Percentiles rank a stretch among this genome's conserved stretches.
Evolutionary conservation across 352 stramenopile genomes (phyloP).

Genomic region (Globisporangium splendens): DNA sequence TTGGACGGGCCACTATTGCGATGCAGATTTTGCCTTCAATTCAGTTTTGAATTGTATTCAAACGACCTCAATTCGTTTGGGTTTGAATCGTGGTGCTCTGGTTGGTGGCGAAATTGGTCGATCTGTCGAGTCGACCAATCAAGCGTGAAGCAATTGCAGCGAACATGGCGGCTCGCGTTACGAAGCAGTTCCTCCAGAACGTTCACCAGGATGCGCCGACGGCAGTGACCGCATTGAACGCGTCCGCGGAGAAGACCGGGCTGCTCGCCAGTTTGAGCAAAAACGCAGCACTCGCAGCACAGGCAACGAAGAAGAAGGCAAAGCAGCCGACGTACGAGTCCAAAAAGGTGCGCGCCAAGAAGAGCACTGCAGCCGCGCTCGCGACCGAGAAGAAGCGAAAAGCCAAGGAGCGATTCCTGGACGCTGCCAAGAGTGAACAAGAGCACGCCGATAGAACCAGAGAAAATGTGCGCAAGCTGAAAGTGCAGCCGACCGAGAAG

Average conservation of each 20-base stretch:
- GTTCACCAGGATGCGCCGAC: slow-evolving; percentile 20
- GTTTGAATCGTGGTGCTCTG: background rate
- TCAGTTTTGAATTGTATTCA: slow-evolving; percentile 5
- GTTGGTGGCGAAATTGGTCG: slow-evolving; percentile 2
- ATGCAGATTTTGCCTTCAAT: background rate
- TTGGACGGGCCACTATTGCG: slow-evolving; percentile 3
- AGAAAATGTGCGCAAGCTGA: slow-evolving; percentile 66
- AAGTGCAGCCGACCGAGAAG: slow-evolving; percentile 48
- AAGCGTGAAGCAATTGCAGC: background rate
- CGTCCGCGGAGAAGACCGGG: slow-evolving; percentile 1
- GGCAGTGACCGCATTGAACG: slow-evolving; percentile 5
- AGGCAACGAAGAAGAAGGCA: slow-evolving; percentile 17
- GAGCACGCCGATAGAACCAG: slow-evolving; percentile 43
- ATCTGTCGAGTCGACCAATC: background rate
- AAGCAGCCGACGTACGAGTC: slow-evolving; percentile 17
- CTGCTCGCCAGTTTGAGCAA: slow-evolving; percentile 11
- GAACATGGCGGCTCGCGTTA: slow-evolving; percentile 59
- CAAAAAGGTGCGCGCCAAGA: slow-evolving; percentile 17
- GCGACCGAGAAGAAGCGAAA: slow-evolving; percentile 15
- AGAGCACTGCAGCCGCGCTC: slow-evolving; percentile 19
- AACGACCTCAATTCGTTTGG: background rate
- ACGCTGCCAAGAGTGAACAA: slow-evolving; percentile 47
- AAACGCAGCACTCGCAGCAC: background rate
- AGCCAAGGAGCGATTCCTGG: slow-evolving; percentile 47
- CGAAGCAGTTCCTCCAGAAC: slow-evolving; percentile 73